Base-by-base conservation (phyloP, 148 eudicot species). In the Persicaria maculosa region DNA sequence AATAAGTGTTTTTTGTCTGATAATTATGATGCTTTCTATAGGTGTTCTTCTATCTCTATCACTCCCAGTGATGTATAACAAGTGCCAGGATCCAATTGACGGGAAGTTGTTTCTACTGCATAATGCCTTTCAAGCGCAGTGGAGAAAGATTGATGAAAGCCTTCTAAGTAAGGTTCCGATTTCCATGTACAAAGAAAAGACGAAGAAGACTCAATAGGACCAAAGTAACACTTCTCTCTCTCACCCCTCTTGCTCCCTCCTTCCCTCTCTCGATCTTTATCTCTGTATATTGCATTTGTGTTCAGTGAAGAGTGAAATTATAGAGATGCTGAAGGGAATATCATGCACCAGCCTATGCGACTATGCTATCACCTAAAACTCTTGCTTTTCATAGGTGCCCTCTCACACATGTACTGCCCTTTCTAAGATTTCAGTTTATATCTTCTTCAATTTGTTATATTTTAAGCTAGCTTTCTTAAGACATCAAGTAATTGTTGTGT, bases 41-140 rank as follows among this genome's bases (percentile, higher is more conserved):
- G 97, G 93, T 25, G 69, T 83, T 77, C 90, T 95, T 80, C 84
- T 95, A 50, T 78, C 97, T 77, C 73, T 95, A 73, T 89, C 94
- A 25, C 83, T 92, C 15, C 97, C 99, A 5, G 45, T 81, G 22
- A 74, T 95, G 77, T 95, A 92, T 79, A 91, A 92, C 64, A 95
- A 92, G 79, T 83, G 86, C 79, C 99, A 90, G 85, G 79, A 81
- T 65, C 88, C 36, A 80, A 79, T 95, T 77, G 94, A 89, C 82
- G 91, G 82, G 31, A 90, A 85, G 85, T 79, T 92, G 77, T 75
- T 16, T 20, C 73, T 75, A 74, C 83, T 80, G 65, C 73, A 73
- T 59, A 82, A 74, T 52, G 61, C 83, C 47, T 15, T 88, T 44
- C 83, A 85, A 68, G 59, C 80, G 46, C 83, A 86, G 69, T 92